Percentiles rank a stretch among this genome's conserved stretches.
Conservation (phyloP, 768 basidiomycete species). For the Russula brevipes region DNA sequence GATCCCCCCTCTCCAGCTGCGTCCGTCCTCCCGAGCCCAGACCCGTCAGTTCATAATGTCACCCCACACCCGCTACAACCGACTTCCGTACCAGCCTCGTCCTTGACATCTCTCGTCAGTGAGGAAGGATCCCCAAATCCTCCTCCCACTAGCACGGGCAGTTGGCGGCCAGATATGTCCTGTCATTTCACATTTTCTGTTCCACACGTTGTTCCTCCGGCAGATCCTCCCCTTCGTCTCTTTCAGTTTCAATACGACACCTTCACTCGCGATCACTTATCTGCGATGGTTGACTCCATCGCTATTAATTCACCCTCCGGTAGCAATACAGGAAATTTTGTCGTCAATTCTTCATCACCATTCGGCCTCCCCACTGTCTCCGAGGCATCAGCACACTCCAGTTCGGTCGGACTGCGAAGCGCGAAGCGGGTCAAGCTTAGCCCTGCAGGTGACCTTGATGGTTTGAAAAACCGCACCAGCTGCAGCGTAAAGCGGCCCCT, state of each 20-base stretch:
- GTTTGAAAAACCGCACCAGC: conserved; percentile 44
- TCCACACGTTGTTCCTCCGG: conserved; percentile 46
- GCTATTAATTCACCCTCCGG: conserved; percentile 71
- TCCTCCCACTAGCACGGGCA: conserved; percentile 44
- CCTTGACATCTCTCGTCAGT: neutral
- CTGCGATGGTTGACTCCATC: conserved; percentile 91
- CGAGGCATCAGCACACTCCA: conserved; percentile 40
- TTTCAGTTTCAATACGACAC: conserved; percentile 97
- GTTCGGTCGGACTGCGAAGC: conserved; percentile 55
- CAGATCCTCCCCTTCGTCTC: conserved; percentile 73
- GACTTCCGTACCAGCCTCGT: neutral
- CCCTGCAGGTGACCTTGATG: conserved; percentile 55
- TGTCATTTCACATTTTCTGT: conserved; percentile 73
- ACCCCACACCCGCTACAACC: conserved; percentile 37
- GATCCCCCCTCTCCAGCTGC: conserved; percentile 79
- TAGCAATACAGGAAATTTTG: conserved; percentile 40
- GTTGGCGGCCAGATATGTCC: conserved; percentile 43
- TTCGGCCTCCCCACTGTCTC: conserved; percentile 46
- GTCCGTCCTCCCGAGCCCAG: conserved; percentile 24
- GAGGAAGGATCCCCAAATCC: conserved; percentile 45
- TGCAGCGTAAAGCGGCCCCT: conserved; percentile 48
- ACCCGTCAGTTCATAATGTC: conserved; percentile 26
- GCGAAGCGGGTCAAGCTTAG: conserved; percentile 78
- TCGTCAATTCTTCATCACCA: conserved; percentile 42
- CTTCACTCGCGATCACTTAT: conserved; percentile 89